A percentile compares a stretch with the other conserved stretches of the same genome.
These are phyloP conservation scores for Penstemon eatonii DNA, from an alignment of 257 asterid species.

Conservation along the genomic window DNA sequence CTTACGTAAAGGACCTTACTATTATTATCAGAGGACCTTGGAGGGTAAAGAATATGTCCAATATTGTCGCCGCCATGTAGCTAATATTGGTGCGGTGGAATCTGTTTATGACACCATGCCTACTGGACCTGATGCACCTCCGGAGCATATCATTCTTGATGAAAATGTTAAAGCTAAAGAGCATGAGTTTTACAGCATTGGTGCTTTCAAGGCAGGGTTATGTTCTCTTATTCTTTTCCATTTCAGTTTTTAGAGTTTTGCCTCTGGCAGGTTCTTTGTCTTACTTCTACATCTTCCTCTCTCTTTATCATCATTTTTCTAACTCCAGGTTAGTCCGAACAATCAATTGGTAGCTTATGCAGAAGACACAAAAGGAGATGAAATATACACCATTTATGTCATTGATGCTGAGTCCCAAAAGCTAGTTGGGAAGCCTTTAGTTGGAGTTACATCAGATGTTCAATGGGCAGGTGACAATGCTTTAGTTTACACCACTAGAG, in stretches of 20 bases:
- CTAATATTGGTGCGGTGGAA: conserved; percentile 40
- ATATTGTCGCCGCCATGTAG: conserved; percentile 69
- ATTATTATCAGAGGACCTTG: conserved; percentile 76
- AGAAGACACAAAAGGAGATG: conserved; percentile 92
- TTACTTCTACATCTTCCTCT: conserved; percentile 4
- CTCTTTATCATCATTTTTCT: neutral
- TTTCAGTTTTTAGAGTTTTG: neutral
- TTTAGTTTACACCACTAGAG: conserved; percentile 82
- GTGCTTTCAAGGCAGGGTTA: conserved; percentile 67
- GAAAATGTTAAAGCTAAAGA: conserved; percentile 81
- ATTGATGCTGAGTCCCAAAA: conserved; percentile 77
- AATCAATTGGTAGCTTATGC: conserved; percentile 84
- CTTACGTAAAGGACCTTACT: conserved; percentile 61
- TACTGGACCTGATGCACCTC: conserved; percentile 80
- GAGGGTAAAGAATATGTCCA: conserved; percentile 88
- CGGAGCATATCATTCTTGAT: conserved; percentile 81
- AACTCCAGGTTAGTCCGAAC: conserved; percentile 77
- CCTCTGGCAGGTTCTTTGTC: neutral
- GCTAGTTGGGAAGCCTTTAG: conserved; percentile 70
- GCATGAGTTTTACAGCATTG: conserved; percentile 62
- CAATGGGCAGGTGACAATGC: conserved; percentile 90
- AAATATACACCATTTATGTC: conserved; percentile 70
- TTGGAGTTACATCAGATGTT: conserved; percentile 60
- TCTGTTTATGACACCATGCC: conserved; percentile 85
- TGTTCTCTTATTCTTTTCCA: neutral